A percentile compares a stretch with the other conserved stretches of the same genome.
Evolutionary conservation across 73 alveolate genomes (phyloP).

Genomic region (Breviolum minutum): DNA sequence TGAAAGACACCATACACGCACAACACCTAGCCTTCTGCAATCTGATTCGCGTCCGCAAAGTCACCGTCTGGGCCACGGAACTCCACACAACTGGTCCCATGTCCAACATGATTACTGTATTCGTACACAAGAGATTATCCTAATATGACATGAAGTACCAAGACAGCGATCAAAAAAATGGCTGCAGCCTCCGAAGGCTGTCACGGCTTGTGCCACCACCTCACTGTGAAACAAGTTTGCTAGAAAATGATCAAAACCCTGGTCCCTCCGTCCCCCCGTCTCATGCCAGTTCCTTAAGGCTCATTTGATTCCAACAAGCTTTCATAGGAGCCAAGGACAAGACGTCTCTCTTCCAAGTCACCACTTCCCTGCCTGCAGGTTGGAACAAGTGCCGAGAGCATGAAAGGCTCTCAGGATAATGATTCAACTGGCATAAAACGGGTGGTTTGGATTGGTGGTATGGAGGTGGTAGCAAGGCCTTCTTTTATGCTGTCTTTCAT

Average conservation of each 20-base stretch:
- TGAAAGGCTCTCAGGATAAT: too few species aligned
- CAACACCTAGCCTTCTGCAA: neutral
- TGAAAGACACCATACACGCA: too few species aligned
- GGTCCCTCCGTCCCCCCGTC: too few species aligned
- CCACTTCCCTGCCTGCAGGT: constrained; percentile 42
- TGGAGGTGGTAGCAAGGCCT: too few species aligned
- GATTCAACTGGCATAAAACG: too few species aligned
- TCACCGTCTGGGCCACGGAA: constrained; percentile 31
- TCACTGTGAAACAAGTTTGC: neutral
- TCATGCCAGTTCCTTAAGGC: neutral
- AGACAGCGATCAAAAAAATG: too few species aligned
- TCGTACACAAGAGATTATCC: too few species aligned
- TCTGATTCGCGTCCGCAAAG: neutral
- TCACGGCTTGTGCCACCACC: constrained; percentile 69
- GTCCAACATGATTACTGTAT: neutral
- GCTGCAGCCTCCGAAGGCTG: constrained; percentile 53
- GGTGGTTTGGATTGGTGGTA: too few species aligned
- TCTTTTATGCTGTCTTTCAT: too few species aligned
- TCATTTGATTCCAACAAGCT: neutral
- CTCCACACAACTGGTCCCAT: neutral
- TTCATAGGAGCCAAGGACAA: neutral
- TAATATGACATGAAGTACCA: too few species aligned
- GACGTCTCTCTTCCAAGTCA: constrained; percentile 62
- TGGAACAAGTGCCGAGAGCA: too few species aligned
- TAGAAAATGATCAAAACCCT: neutral